Evolutionary conservation across 345 rosid genomes (phyloP).

Genomic region (Lepidium aucheri): DNA sequence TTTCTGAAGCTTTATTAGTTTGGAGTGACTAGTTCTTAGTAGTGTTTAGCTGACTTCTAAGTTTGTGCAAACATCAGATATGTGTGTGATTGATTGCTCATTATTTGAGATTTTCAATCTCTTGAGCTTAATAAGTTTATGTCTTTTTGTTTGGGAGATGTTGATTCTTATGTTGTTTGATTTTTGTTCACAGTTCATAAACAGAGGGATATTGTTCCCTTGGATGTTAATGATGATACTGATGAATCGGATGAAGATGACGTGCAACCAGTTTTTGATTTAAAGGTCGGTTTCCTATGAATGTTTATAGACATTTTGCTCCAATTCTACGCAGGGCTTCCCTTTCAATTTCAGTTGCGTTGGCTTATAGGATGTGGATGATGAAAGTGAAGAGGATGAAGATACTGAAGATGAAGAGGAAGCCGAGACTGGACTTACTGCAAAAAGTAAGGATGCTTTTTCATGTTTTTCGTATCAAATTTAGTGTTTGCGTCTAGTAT

Average conservation of each 20-base stretch:
- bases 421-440: constrained; percentile 34
- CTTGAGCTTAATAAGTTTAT: background rate
- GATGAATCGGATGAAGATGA: constrained; percentile 64
- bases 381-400: constrained; percentile 38
- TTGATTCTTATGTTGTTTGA: background rate
- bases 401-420: constrained; percentile 32
- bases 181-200: constrained; percentile 57
- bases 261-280: constrained; percentile 64
- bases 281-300: constrained; percentile 31
- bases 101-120: background rate
- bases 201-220: constrained; percentile 71
- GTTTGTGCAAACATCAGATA: background rate
- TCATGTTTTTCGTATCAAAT: background rate
- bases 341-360: background rate
- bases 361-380: constrained; percentile 19
- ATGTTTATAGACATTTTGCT: background rate
- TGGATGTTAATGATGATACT: constrained; percentile 47
- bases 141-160: background rate
- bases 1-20: background rate
- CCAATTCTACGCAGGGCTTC: background rate
- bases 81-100: background rate
- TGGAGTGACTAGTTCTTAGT: background rate
- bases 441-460: constrained; percentile 44
- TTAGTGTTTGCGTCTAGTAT: background rate
- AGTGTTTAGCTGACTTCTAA: background rate